Conservation (phyloP, 2,329 filamentous ascomycete species). For the Epichloe hybrida region DNA sequence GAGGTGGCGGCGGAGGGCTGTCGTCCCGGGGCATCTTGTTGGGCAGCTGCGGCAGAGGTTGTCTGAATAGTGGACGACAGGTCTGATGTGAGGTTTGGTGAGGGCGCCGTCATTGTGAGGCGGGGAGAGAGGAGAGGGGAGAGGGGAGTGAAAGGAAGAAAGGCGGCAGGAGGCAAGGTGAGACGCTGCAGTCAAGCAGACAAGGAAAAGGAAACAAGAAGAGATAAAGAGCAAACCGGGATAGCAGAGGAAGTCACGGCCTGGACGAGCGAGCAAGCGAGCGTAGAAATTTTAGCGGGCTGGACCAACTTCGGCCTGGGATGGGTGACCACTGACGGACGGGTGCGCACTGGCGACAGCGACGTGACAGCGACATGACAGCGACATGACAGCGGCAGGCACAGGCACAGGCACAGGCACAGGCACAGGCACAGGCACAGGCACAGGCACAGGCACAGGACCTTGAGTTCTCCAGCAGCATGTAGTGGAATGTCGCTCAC, state of each 20-base stretch:
- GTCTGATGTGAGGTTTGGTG: slow-evolving; percentile 11
- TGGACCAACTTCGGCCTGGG: no score
- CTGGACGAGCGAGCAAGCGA: not conserved
- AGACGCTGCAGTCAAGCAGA: slow-evolving; percentile 15
- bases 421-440: no score
- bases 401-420: no score
- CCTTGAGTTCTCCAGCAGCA: no score
- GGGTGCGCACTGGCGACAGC: no score
- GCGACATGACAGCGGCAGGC: no score
- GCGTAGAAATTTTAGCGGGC: not conserved
- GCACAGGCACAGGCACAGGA: no score
- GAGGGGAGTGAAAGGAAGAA: slow-evolving; percentile 9
- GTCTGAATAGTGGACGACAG: slow-evolving; percentile 11
- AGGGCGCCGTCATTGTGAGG: slow-evolving; percentile 22
- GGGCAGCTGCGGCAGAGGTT: slow-evolving; percentile 19
- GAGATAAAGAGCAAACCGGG: slow-evolving; percentile 11
- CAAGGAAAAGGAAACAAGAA: slow-evolving; percentile 7
- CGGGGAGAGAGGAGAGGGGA: slow-evolving; percentile 7
- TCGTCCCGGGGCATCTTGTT: slow-evolving; percentile 50
- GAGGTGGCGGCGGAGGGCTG: slow-evolving; percentile 48
- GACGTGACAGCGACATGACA: no score
- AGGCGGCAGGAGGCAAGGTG: slow-evolving; percentile 15
- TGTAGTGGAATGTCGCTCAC: no score
- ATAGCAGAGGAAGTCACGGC: slow-evolving; percentile 8
- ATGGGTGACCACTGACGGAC: no score